Base-by-base conservation (phyloP, 164 flowering plant genomes). In the Platanus orientalis region DNA sequence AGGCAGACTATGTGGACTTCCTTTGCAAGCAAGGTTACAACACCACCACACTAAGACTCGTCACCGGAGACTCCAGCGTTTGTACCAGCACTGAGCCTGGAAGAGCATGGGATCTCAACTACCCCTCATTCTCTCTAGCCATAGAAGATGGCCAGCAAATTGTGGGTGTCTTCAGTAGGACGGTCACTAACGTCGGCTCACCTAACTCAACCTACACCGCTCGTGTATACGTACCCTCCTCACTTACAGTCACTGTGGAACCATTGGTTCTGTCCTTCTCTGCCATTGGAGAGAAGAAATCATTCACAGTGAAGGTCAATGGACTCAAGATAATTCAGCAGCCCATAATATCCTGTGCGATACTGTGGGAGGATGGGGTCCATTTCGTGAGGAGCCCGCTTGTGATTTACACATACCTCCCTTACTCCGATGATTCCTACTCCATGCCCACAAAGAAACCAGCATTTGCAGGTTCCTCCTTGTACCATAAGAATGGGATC, bases 131-230 rank as follows among this genome's bases (percentile, higher is more conserved):
- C n/a, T n/a, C n/a, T n/a, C n/a, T n/a, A n/a, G 77, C 80, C 16
- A 30, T 80, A 7, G 64, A 30, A 61, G 85, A 81, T 56, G 83
- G 89, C 44, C 63, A 69, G 14, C 54, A n/a, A 25, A 68, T 79
- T 45, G 14, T 9, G 7, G 82, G 66, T 12, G 57, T 57, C 17
- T 82, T 80, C 75, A 60, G 63, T 21, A 69, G 86, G 65, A 81
- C 77, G 23, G 79, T 80, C 16, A 80, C 85, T 36, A 82, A 79
- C 54, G 83, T 79, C 14, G 81, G 86, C 48, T 61, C 66, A 10
- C 39, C 74, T 16, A 76, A 73, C 69, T 75, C 86, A 12, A 82
- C 79, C 57, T 82, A 79, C 69, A 60, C 44, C 4, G 64, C 68
- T 13, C 28, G 27, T 6, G 14, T 55, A 23, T 24, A 56, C 68